Percentiles rank a stretch among this genome's conserved stretches.
phyloP scores from a whole-genome alignment of 257 asterid genomes.

The Solanum raphanifolium region DNA sequence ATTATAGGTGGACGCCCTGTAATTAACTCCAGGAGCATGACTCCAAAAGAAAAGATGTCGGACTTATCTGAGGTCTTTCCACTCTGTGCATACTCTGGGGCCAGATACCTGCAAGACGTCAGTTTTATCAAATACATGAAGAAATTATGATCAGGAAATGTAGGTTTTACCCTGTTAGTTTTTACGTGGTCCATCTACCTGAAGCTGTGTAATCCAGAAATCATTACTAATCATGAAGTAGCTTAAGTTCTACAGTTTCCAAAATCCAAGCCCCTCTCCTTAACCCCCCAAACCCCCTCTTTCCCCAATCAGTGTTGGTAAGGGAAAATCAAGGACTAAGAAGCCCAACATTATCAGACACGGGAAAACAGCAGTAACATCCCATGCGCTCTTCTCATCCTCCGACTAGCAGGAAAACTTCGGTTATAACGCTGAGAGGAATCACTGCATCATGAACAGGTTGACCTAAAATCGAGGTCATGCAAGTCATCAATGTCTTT shows the following conservation, averaged over 20 bases:
- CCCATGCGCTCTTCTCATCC: background rate
- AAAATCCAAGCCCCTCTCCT: background rate
- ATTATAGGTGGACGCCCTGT: constrained; percentile 10
- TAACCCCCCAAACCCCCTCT: background rate
- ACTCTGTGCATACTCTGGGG: constrained; percentile 14
- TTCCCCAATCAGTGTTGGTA: background rate
- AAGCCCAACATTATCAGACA: background rate
- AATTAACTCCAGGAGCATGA: constrained; percentile 17
- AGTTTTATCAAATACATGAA: background rate
- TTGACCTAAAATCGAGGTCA: background rate
- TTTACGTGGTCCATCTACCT: background rate
- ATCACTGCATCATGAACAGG: background rate
- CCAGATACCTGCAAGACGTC: constrained; percentile 12
- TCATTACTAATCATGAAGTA: background rate
- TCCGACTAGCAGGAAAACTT: background rate
- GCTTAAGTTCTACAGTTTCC: background rate
- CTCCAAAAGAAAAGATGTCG: constrained; percentile 17
- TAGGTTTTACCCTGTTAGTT: background rate
- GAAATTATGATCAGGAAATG: background rate
- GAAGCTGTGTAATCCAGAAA: background rate
- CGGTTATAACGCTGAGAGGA: background rate
- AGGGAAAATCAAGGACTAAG: background rate
- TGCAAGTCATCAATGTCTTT: background rate
- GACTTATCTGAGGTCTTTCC: constrained; percentile 17
- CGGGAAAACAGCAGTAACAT: background rate